Evolutionary conservation across 2,329 filamentous ascomycete species (phyloP).

Genomic region (Microcyclosporella mali): DNA sequence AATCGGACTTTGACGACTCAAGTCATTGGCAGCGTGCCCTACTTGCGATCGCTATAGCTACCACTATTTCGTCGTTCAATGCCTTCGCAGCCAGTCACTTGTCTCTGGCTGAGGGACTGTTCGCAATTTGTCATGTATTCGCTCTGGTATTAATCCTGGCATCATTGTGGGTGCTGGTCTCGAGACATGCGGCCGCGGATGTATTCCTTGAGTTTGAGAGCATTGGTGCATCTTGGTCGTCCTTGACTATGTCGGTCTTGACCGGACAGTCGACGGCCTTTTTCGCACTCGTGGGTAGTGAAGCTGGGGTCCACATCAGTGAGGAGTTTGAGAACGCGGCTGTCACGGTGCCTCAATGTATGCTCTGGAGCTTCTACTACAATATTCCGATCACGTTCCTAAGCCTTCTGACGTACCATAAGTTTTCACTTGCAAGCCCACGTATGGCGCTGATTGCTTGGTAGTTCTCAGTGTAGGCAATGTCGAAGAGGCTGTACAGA

Average conservation of each 20-base stretch:
- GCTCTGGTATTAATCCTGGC: constrained; percentile 30
- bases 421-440: background rate
- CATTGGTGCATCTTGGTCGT: constrained; percentile 36
- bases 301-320: constrained; percentile 39
- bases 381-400: constrained; percentile 27
- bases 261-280: constrained; percentile 34
- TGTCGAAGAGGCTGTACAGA: constrained; percentile 24
- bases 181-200: constrained; percentile 12
- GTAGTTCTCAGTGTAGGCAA: constrained; percentile 33
- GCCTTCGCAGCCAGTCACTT: constrained; percentile 26
- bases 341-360: constrained; percentile 36
- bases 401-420: constrained; percentile 24
- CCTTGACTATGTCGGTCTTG: constrained; percentile 33
- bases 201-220: constrained; percentile 33
- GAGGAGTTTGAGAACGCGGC: constrained; percentile 41
- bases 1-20: constrained; percentile 19
- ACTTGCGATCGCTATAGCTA: constrained; percentile 20
- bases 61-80: constrained; percentile 24
- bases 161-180: constrained; percentile 24
- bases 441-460: background rate
- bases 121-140: constrained; percentile 29
- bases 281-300: constrained; percentile 27
- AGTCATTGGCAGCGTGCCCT: constrained; percentile 23
- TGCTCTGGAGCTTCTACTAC: constrained; percentile 37
- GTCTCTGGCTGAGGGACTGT: constrained; percentile 27